Conservation (phyloP, 805 yeast species). For the Metschnikowia reukaufii region DNA sequence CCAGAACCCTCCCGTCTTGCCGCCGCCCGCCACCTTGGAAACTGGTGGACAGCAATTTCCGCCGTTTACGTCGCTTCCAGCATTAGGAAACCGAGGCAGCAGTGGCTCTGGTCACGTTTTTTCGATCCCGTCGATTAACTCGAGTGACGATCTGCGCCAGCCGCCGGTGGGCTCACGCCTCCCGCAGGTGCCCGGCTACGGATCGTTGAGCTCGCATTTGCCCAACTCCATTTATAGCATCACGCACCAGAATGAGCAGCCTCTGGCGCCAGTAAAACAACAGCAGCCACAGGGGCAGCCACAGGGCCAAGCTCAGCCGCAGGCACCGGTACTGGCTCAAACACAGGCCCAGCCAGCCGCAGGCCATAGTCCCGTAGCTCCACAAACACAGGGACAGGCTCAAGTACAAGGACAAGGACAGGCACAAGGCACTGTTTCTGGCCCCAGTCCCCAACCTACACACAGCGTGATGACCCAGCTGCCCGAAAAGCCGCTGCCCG, state of each 20-base stretch:
- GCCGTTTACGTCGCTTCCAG: conserved; percentile 53
- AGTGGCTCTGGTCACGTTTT: conserved; percentile 46
- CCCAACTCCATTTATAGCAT: conserved; percentile 19
- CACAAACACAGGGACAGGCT: neutral
- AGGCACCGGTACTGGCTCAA: neutral
- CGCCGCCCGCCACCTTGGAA: conserved; percentile 58
- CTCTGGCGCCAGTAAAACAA: conserved; percentile 19
- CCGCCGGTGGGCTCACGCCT: conserved; percentile 13
- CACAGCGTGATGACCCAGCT: conserved; percentile 20
- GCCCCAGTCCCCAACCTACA: conserved; percentile 22
- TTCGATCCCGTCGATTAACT: conserved; percentile 48
- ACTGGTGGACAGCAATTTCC: conserved; percentile 46
- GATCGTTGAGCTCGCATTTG: conserved; percentile 20
- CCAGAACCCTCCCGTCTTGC: conserved; percentile 59
- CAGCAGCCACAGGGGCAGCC: conserved; percentile 4
- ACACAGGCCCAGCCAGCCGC: conserved; percentile 6
- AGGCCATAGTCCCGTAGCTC: neutral
- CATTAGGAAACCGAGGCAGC: conserved; percentile 42
- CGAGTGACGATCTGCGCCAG: conserved; percentile 28
- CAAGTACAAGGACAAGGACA: conserved; percentile 13
- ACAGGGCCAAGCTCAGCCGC: conserved; percentile 2
- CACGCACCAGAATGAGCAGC: conserved; percentile 31
- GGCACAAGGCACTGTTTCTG: conserved; percentile 19
- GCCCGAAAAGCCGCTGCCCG: conserved; percentile 17
- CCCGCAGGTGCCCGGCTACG: conserved; percentile 21